Conservation (phyloP, 495 filamentous ascomycete species). For the Bacidia gigantensis region DNA sequence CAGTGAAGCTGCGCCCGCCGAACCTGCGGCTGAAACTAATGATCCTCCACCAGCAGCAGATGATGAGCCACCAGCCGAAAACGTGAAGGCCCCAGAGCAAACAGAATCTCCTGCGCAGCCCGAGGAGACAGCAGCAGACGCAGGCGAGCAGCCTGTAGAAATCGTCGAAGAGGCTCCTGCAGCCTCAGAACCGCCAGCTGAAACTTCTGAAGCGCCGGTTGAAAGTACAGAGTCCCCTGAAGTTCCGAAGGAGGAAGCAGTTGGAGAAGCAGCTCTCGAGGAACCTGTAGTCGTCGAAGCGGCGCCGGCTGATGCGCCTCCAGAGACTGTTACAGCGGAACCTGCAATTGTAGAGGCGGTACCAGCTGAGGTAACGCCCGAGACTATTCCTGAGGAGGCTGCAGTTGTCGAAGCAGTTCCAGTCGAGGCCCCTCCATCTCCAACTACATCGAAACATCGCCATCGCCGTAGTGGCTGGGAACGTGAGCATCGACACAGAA, state of each 20-base stretch:
- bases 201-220: neutral
- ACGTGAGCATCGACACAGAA: constrained; percentile 16
- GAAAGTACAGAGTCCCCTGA: constrained; percentile 1
- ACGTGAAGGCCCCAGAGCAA: constrained; percentile 1
- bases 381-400: constrained; percentile 6
- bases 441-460: constrained; percentile 16
- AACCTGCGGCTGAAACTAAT: neutral
- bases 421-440: constrained; percentile 14
- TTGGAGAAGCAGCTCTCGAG: neutral
- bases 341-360: constrained; percentile 4
- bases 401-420: neutral
- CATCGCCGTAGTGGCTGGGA: constrained; percentile 18
- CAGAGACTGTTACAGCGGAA: neutral
- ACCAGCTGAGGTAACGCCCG: neutral
- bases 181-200: neutral
- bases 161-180: constrained; percentile 3
- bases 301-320: neutral
- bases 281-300: neutral
- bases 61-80: neutral
- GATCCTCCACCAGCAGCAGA: neutral
- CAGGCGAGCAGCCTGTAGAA: neutral
- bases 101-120: neutral
- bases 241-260: neutral
- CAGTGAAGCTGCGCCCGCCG: constrained; percentile 1
- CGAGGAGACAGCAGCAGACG: constrained; percentile 1